Conservation (phyloP, 2,329 filamentous ascomycete species). For the Tolypocladium capitatum region DNA sequence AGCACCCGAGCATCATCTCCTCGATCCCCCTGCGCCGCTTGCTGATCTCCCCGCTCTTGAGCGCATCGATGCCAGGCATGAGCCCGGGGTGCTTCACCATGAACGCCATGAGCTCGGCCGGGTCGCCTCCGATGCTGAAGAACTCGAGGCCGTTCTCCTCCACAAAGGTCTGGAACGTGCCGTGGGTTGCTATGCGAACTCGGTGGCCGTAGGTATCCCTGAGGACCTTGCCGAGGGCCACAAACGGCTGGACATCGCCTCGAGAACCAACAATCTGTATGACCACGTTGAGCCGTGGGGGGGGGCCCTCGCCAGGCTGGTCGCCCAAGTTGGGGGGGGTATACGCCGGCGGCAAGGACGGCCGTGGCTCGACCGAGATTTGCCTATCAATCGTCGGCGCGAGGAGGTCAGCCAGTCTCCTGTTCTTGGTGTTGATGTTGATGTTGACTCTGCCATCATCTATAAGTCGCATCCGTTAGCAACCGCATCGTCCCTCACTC, state of each 20-base stretch:
- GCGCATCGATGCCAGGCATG: conserved; percentile 67
- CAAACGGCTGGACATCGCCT: conserved; percentile 65
- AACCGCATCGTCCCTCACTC: background rate
- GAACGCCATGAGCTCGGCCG: conserved; percentile 67
- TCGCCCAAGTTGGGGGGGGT: conserved; percentile 62
- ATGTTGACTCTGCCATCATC: conserved; percentile 71
- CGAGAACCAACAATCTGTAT: conserved; percentile 64
- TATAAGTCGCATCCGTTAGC: conserved; percentile 13
- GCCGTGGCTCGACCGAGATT: conserved; percentile 32
- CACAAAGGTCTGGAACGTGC: conserved; percentile 54
- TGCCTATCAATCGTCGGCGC: conserved; percentile 49
- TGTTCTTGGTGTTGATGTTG: conserved; percentile 59
- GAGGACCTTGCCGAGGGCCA: conserved; percentile 53
- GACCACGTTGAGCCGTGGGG: conserved; percentile 53
- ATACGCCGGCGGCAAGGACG: conserved; percentile 50
- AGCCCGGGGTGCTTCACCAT: conserved; percentile 85
- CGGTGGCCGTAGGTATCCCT: conserved; percentile 55
- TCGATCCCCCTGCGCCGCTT: conserved; percentile 62
- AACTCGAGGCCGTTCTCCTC: conserved; percentile 61
- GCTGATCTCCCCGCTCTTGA: conserved; percentile 65
- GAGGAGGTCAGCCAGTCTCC: conserved; percentile 52
- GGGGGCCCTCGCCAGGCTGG: conserved; percentile 40
- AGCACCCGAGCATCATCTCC: conserved; percentile 72
- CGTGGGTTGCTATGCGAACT: conserved; percentile 61
- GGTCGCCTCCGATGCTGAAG: conserved; percentile 64